Percentiles rank a stretch among this genome's conserved stretches.
These are phyloP conservation scores for Taphrina deformans DNA, from an alignment of 1,139 yeast genomes.

Conservation along the genomic window DNA sequence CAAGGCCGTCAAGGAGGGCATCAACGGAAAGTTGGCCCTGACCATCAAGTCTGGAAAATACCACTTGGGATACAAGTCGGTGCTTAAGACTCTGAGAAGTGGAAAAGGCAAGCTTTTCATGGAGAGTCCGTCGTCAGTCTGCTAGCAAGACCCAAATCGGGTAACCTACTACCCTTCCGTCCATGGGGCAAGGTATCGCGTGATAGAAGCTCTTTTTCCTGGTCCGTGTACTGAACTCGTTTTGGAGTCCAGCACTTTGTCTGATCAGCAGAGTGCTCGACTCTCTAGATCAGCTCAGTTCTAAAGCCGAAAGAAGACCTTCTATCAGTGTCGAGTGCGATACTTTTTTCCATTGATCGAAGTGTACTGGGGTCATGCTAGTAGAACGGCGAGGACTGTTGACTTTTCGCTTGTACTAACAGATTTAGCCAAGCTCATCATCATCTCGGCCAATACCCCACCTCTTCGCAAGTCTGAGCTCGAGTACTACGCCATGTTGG, in stretches of 20 bases:
- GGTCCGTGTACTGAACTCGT: no score
- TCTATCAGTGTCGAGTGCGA: no score
- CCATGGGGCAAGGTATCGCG: neutral
- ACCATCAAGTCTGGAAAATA: constrained; percentile 99
- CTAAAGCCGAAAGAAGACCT: no score
- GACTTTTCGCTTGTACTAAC: neutral
- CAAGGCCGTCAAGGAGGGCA: constrained; percentile 41
- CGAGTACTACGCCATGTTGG: constrained; percentile 99
- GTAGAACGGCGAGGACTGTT: neutral
- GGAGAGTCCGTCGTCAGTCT: constrained; percentile 23
- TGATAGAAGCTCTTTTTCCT: neutral
- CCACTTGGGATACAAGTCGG: constrained; percentile 99
- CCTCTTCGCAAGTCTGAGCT: constrained; percentile 99
- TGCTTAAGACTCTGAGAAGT: constrained; percentile 90
- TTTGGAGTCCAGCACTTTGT: no score
- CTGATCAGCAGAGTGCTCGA: no score
- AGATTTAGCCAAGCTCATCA: constrained; percentile 79
- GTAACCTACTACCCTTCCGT: neutral
- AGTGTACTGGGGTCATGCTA: neutral
- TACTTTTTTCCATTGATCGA: no score
- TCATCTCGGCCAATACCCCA: constrained; percentile 99
- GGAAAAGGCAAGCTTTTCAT: constrained; percentile 57
- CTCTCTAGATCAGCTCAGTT: no score
- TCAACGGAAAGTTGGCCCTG: constrained; percentile 97
- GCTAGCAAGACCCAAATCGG: neutral